These are phyloP conservation scores for Phylloporus scabripes DNA, from an alignment of 768 basidiomycete species.

Conservation along the genomic window DNA sequence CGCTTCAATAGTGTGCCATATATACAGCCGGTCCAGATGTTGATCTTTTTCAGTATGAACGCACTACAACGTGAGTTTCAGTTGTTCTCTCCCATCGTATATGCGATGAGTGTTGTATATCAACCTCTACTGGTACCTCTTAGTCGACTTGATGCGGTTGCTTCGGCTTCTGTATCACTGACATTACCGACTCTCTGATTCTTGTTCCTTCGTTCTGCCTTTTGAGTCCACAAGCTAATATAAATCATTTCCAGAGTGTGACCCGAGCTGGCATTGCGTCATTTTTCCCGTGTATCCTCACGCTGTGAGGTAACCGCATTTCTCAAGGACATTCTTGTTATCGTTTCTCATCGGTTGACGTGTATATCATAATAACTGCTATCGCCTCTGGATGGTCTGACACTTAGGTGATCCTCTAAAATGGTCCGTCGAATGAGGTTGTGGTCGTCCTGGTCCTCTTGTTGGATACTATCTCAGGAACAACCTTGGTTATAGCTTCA, in stretches of 20 bases:
- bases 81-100: constrained; percentile 4
- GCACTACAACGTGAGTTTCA: constrained; percentile 15
- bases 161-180: constrained; percentile 51
- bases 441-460: too few species aligned
- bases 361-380: too few species aligned
- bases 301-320: not conserved
- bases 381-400: too few species aligned
- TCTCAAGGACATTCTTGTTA: not conserved
- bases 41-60: not conserved
- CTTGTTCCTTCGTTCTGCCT: not conserved
- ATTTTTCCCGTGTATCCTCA: not conserved
- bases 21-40: not conserved
- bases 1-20: constrained; percentile 13
- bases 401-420: too few species aligned
- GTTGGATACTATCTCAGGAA: too few species aligned
- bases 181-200: constrained; percentile 68
- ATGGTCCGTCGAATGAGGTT: too few species aligned
- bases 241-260: constrained; percentile 8
- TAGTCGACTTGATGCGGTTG: constrained; percentile 67
- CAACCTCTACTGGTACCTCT: constrained; percentile 84
- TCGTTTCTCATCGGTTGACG: too few species aligned
- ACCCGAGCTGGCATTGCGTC: not conserved
- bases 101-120: constrained; percentile 78
- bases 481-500: too few species aligned
- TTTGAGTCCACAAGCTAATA: constrained; percentile 15